Percentiles rank a stretch among this genome's conserved stretches.
phyloP scores from a whole-genome alignment of 2,329 filamentous ascomycete species.

The Tolypocladium inflatum region DNA sequence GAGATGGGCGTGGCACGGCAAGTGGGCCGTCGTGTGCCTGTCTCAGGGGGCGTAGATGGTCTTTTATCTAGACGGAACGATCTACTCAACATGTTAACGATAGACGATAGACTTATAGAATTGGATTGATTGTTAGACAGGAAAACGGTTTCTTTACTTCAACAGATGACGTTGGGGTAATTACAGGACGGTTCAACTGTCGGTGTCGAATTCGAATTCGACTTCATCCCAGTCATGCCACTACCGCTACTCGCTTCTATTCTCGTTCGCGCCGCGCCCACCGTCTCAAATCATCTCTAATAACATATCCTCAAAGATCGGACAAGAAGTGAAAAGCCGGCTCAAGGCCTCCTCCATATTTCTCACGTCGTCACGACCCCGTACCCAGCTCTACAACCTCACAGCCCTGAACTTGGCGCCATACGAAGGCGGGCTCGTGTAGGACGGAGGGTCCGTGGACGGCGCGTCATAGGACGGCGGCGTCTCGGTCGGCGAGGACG shows the following conservation, averaged over 20 bases:
- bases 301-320: background rate
- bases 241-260: background rate
- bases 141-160: too few relatives aligned
- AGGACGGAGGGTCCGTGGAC: background rate
- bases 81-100: background rate
- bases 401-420: background rate
- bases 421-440: background rate
- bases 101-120: constrained; percentile 4
- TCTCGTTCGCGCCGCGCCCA: background rate
- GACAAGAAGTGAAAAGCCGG: background rate
- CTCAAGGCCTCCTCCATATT: background rate
- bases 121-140: background rate
- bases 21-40: constrained; percentile 80
- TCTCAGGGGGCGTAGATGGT: constrained; percentile 20
- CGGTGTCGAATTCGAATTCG: background rate
- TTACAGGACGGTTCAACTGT: background rate
- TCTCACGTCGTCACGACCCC: background rate
- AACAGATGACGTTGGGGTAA: too few relatives aligned
- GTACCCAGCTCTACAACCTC: background rate
- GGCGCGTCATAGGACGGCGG: background rate
- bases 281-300: background rate
- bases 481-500: background rate
- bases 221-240: background rate
- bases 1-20: constrained; percentile 92
- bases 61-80: background rate